Evolutionary conservation across 2,329 filamentous ascomycete species (phyloP).

Genomic region (Delphinella strobiligena): DNA sequence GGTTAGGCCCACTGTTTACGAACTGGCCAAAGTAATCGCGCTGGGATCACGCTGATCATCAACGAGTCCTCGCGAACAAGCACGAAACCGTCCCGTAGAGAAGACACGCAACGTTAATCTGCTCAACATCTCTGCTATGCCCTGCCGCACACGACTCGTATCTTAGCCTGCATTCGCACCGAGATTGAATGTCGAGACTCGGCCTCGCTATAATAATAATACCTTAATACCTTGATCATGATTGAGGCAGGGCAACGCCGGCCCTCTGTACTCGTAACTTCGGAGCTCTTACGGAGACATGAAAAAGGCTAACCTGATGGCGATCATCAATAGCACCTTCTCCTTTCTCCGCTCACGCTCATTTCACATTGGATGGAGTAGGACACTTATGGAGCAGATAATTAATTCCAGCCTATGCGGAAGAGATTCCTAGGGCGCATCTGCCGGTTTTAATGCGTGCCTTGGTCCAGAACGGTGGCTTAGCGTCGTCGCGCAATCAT

Average conservation of each 20-base stretch:
- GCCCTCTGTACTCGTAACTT: too few relatives aligned
- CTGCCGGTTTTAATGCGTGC: neutral
- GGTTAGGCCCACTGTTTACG: neutral
- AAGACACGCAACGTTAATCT: neutral
- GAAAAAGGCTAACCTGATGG: too few relatives aligned
- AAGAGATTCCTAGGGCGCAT: neutral
- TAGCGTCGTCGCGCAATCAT: neutral
- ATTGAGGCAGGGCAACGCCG: too few relatives aligned
- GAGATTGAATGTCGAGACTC: neutral
- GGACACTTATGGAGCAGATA: too few relatives aligned
- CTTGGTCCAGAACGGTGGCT: neutral
- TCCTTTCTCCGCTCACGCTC: too few relatives aligned
- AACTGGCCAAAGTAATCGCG: neutral
- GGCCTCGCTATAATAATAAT: neutral
- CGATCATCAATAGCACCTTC: too few relatives aligned
- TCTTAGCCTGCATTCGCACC: neutral
- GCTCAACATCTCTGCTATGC: too few relatives aligned
- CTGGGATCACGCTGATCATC: neutral
- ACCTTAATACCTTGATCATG: too few relatives aligned
- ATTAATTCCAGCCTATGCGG: too few relatives aligned
- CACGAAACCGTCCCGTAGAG: neutral
- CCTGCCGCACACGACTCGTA: neutral
- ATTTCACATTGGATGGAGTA: too few relatives aligned
- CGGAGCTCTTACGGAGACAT: too few relatives aligned
- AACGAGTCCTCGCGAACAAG: neutral